Base-by-base conservation (phyloP, 805 yeast genomes). In the Kluyveromyces siamensis region DNA sequence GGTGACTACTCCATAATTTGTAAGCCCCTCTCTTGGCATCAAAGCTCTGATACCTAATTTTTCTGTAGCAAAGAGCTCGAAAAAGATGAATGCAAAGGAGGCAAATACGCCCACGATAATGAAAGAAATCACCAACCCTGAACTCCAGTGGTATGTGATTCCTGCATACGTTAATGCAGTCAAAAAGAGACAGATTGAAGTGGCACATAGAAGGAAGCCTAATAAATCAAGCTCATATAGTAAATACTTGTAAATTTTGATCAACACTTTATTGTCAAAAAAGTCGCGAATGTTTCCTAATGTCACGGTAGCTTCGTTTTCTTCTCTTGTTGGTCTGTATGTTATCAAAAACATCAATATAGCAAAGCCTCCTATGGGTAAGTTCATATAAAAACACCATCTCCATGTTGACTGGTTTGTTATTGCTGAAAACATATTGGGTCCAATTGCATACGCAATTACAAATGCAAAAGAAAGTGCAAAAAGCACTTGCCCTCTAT, bases 371-470 rank as follows among this genome's bases (percentile, higher is more conserved):
- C 86, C 85, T 36, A 82, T 63, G 2, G 88, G 87, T 37, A 84
- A 61, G 61, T 83, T 84, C 52, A 84, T 71, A 64, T 79, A 84
- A 60, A 83, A 84, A 56, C 87, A 79, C 87, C 89, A 83, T 57
- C 89, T 70, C 89, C 89, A 84, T n/a, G 77, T 66, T 5, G 73
- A 78, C 46, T 74, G 67, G 2, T 77, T 65, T 1, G 85, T 72
- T 49, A 84, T 75, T 0, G 80, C 81, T 30, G 88, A 88, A 13
- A 87, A 88, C 21, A 83, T 59, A 38, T 81, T 66, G 0, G 89
- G 88, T 1, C 88, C 88, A 19, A 72, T 53, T 8, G 77, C 80
- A 8, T 77, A 70, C 0, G 83, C 75, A 2, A 75, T 63, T 0
- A 77, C 74, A 55, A 73, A 79, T 1, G 67, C 55, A n/a, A 52